phyloP scores from a whole-genome alignment of 495 filamentous ascomycete species.

The Aspergillus hancockii region DNA sequence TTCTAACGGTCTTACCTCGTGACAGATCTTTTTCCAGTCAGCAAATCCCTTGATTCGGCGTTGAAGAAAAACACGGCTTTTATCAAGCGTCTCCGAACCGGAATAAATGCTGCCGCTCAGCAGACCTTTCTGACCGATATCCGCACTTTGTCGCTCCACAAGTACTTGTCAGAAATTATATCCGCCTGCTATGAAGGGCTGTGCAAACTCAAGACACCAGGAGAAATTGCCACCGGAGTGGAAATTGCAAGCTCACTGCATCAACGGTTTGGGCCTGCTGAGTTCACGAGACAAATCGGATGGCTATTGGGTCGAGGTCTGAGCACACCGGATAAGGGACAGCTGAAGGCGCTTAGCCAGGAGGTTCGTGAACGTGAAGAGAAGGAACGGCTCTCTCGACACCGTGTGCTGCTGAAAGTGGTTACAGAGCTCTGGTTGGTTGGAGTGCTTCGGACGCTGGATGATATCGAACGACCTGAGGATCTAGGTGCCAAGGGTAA shows the following conservation, averaged over 20 bases:
- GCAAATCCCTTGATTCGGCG: slow-evolving; percentile 85
- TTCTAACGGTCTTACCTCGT: slow-evolving; percentile 8
- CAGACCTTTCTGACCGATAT: slow-evolving; percentile 89
- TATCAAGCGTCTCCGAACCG: slow-evolving; percentile 93
- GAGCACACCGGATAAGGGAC: slow-evolving; percentile 85
- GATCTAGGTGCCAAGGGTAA: slow-evolving; percentile 71
- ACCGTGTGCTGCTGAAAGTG: slow-evolving; percentile 82
- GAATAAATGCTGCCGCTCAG: slow-evolving; percentile 74
- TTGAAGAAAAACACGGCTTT: slow-evolving; percentile 99
- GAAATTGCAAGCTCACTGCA: slow-evolving; percentile 94
- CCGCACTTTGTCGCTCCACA: slow-evolving; percentile 88
- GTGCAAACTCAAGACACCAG: slow-evolving; percentile 83
- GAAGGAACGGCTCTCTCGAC: slow-evolving; percentile 84
- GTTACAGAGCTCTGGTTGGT: slow-evolving; percentile 97
- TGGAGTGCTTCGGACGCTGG: slow-evolving; percentile 79
- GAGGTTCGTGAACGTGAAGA: slow-evolving; percentile 94
- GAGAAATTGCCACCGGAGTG: slow-evolving; percentile 86
- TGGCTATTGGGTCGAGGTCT: slow-evolving; percentile 92
- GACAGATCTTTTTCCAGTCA: slow-evolving; percentile 77
- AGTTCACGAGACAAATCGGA: slow-evolving; percentile 89
- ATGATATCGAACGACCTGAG: slow-evolving; percentile 85
- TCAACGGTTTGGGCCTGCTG: slow-evolving; percentile 87
- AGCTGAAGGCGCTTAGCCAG: slow-evolving; percentile 73
- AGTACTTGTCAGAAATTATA: slow-evolving; percentile 96
- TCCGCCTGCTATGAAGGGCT: slow-evolving; percentile 97